Evolutionary conservation across 176 grass and related monocot species (phyloP), one percentile per base, ranked within the genome.

Genomic region (Saccharum spontaneum): DNA sequence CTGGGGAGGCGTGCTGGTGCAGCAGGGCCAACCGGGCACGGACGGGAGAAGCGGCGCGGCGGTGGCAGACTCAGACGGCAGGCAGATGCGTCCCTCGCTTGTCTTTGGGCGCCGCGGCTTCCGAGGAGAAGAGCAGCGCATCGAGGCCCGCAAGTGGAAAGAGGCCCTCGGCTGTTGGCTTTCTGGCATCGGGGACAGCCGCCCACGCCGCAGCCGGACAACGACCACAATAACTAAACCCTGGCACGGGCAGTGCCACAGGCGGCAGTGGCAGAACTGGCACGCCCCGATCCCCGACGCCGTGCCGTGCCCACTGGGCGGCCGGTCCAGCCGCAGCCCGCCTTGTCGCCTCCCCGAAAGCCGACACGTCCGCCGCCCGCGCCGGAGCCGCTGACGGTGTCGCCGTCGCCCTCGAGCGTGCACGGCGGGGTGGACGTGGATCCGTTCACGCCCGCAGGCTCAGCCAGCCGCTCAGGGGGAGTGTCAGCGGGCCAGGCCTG

Each of bases 111-210:
- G 45, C 34, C 71, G 60, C 46, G 71, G 75, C 80, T 84, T 38
- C 61, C 69, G 60, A 89, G 72, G 68, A 73, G 60, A 89, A 63
- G 68, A 73, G 12, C 28, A 14, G 62, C 55, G 13, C 71, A 55
- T 90, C 88, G 88, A 90, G 88, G 84, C 88, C 88, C 83, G 88
- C n/a, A n/a, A n/a, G n/a, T n/a, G n/a, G n/a, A n/a, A n/a, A n/a
- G n/a, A n/a, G n/a, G n/a, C n/a, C n/a, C n/a, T n/a, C n/a, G n/a
- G 34, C 34, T 4, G 34, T 0, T 36, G 34, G 34, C 34, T 36
- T 36, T 36, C 43, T 45, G 44, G 3, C 44, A 17, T 5, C 14
- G 4, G 46, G 46, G 13, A 5, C 45, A 54, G 16, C 52, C 52
- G 22, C 6, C 4, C 52, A 18, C 6, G 50, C 50, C 50, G 6